Percentiles rank a stretch among this genome's conserved stretches.
These are phyloP conservation scores for Syzygium jambos DNA, from an alignment of 345 rosid species.

Conservation along the genomic window DNA sequence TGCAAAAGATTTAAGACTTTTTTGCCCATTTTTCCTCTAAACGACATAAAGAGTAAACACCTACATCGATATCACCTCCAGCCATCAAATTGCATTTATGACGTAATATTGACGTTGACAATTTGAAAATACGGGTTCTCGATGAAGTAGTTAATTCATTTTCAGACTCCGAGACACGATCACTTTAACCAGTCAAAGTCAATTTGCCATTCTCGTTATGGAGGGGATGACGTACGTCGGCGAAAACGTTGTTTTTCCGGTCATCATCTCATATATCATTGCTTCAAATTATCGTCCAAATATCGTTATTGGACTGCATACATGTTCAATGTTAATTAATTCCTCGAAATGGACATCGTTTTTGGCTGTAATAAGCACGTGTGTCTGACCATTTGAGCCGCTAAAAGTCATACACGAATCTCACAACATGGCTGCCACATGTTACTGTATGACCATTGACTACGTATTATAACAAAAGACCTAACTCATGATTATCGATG, in stretches of 20 bases:
- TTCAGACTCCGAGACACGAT: neutral
- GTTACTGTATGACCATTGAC: neutral
- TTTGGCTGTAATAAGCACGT: neutral
- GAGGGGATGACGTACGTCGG: neutral
- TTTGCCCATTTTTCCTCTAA: no score
- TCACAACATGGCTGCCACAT: neutral
- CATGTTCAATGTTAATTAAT: neutral
- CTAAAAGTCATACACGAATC: neutral
- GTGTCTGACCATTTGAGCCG: neutral
- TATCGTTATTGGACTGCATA: neutral
- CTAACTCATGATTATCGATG: neutral
- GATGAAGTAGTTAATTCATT: neutral
- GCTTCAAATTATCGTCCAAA: neutral
- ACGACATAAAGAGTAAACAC: neutral
- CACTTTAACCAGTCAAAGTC: neutral
- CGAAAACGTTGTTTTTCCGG: neutral
- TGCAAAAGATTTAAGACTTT: no score
- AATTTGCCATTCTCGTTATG: neutral
- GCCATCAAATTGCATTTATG: neutral
- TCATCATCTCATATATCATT: rapidly evolving
- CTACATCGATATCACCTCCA: neutral
- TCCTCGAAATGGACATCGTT: neutral
- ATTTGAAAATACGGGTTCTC: neutral
- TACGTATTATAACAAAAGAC: neutral
- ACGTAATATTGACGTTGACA: neutral